Evolutionary conservation across 2,329 filamentous ascomycete species (phyloP).

Genomic region (Dothiorella sarmentorum): DNA sequence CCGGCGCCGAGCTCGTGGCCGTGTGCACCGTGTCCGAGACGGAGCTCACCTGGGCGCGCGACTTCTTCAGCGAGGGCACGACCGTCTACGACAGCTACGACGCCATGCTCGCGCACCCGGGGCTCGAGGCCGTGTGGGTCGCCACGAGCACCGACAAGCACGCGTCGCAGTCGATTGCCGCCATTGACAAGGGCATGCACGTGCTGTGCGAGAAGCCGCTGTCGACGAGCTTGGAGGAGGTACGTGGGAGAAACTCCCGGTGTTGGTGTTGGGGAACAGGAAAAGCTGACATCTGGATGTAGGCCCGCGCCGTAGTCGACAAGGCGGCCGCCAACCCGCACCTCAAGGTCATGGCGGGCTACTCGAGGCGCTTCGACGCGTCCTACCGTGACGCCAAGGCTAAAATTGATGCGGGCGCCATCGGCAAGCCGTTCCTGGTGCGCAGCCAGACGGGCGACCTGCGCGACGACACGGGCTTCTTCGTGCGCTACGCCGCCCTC

Average conservation of each 20-base stretch:
- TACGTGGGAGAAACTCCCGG: slow-evolving; percentile 21
- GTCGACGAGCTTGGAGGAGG: slow-evolving; percentile 30
- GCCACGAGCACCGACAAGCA: slow-evolving; percentile 36
- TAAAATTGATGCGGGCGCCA: slow-evolving; percentile 27
- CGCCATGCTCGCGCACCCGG: slow-evolving; percentile 44
- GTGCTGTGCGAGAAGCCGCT: slow-evolving; percentile 42
- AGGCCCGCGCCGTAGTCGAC: slow-evolving; percentile 32
- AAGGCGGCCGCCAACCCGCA: slow-evolving; percentile 35
- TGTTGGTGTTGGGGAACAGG: too few species aligned
- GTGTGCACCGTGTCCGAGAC: slow-evolving; percentile 46
- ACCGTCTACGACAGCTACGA: slow-evolving; percentile 46
- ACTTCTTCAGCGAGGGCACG: slow-evolving; percentile 41
- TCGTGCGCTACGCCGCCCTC: slow-evolving; percentile 40
- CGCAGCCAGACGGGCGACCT: slow-evolving; percentile 44
- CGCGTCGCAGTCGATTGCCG: slow-evolving; percentile 33
- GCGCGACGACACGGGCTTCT: slow-evolving; percentile 39
- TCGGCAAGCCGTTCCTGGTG: slow-evolving; percentile 41
- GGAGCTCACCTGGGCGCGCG: slow-evolving; percentile 46
- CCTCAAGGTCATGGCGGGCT: slow-evolving; percentile 45
- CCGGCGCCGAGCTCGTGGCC: slow-evolving; percentile 49
- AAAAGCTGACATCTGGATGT: background rate
- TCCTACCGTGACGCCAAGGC: slow-evolving; percentile 19
- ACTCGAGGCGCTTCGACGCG: slow-evolving; percentile 46
- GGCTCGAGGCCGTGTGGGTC: slow-evolving; percentile 44
- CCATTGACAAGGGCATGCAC: slow-evolving; percentile 36